Evolutionary conservation across 2,329 filamentous ascomycete genomes (phyloP), one percentile per base, ranked within the genome.

Genomic region (Bretziella fagacearum): DNA sequence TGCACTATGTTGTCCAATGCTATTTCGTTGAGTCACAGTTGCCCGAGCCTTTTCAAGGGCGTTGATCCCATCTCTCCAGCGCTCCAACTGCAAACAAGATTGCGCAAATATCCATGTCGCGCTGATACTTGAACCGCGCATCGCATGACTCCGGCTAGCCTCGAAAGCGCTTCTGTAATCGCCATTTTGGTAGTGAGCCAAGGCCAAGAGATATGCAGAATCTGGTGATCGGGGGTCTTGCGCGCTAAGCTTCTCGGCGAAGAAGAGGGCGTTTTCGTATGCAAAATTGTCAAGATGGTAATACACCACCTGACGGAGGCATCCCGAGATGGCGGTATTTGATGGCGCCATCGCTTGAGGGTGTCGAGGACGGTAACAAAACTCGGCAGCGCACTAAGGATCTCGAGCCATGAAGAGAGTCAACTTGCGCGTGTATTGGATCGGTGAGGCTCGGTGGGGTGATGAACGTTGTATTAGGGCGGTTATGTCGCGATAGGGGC

Each of bases 91-190:
- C 51, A 95, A 65, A 58, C 85, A 96, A 32, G 86, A 77, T 58
- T 94, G 86, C 45, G 89, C 89, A 66, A 87, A 94, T 39, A 95
- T 73, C 64, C 89, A 96, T 15, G 84, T 77, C 62, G 89, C 95
- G 25, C 87, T 87, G 22, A 94, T 59, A 62, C 96, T 84, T 26
- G 71, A 67, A 18, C 82, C 83, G 52, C 79, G 76, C 44, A 74
- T 74, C 30, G 77, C 83, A 46, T 77, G 69, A 40, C 74, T 70
- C 57, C 84, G 84, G 60, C 81, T 81, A 55, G 77, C 73, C 57
- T 96, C 87, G 61, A 83, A 89, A 8, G 91, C 87, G 10, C 86
- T 84, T 57, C 84, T 84, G 57, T 79, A 73, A 59, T 93, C 82
- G 26, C 85, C 83, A 39, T 85, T 73, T 44, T 84, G 81, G 44